phyloP scores from a whole-genome alignment of 2,329 filamentous ascomycete genomes.

The Xylariaceae sp. region DNA sequence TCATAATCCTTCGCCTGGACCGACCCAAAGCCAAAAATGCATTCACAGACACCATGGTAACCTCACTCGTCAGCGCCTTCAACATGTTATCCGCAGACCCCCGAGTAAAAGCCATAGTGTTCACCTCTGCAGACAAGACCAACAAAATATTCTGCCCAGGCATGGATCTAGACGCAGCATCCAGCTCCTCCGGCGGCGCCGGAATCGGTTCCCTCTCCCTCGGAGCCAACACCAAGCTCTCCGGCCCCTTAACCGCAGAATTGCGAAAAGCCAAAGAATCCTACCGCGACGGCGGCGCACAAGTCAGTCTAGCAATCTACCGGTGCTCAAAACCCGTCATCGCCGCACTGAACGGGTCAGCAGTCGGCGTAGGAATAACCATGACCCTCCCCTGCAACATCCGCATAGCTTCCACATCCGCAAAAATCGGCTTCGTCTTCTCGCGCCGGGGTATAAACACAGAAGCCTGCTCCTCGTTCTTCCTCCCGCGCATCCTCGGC shows the following conservation, averaged over 20 bases:
- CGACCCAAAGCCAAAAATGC: slow-evolving; percentile 67
- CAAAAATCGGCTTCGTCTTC: slow-evolving; percentile 75
- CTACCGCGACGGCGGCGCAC: slow-evolving; percentile 51
- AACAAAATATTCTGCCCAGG: slow-evolving; percentile 58
- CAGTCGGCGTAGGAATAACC: slow-evolving; percentile 60
- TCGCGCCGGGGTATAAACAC: slow-evolving; percentile 66
- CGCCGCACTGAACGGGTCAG: slow-evolving; percentile 57
- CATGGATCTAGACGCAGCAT: slow-evolving; percentile 47
- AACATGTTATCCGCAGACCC: slow-evolving; percentile 49
- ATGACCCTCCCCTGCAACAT: slow-evolving; percentile 57
- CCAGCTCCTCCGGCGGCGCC: slow-evolving; percentile 16
- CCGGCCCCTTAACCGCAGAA: not conserved
- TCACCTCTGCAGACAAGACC: slow-evolving; percentile 49
- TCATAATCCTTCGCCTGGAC: slow-evolving; percentile 63
- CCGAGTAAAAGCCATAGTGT: slow-evolving; percentile 53
- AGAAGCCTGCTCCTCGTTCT: slow-evolving; percentile 71
- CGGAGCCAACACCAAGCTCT: not conserved
- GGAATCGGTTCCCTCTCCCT: not conserved
- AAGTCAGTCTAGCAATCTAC: slow-evolving; percentile 53
- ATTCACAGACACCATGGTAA: slow-evolving; percentile 64
- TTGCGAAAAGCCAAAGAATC: slow-evolving; percentile 3
- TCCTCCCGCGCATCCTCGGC: slow-evolving; percentile 69
- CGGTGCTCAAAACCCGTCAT: slow-evolving; percentile 58
- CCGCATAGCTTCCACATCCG: slow-evolving; percentile 51
- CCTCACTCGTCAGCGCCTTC: slow-evolving; percentile 56